These are phyloP conservation scores for Phaeosphaeriaceae sp. DNA, from an alignment of 2,329 filamentous ascomycete genomes.

Conservation along the genomic window DNA sequence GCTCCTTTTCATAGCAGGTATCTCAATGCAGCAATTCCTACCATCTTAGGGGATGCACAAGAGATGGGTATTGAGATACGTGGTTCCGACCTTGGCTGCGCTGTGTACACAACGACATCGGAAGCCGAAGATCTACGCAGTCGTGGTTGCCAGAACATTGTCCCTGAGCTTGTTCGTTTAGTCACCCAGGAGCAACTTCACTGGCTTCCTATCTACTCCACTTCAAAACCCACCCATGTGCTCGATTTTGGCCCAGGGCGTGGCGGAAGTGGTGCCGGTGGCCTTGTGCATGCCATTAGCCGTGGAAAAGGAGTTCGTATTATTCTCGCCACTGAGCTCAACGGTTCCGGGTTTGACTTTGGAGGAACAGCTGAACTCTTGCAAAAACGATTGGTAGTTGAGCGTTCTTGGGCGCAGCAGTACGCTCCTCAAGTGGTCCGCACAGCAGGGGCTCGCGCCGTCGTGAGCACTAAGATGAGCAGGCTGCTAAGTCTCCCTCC, in stretches of 20 bases:
- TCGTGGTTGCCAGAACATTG: no score
- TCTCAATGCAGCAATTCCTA: no score
- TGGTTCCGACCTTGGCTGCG: no score
- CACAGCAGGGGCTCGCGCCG: slow-evolving; percentile 7
- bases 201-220: slow-evolving; percentile 22
- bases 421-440: slow-evolving; percentile 8
- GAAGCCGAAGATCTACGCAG: no score
- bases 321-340: slow-evolving; percentile 16
- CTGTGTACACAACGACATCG: no score
- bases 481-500: slow-evolving; percentile 85
- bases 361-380: slow-evolving; percentile 20
- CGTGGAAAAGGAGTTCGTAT: slow-evolving; percentile 20
- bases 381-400: slow-evolving; percentile 14
- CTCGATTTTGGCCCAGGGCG: slow-evolving; percentile 32
- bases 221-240: slow-evolving; percentile 18
- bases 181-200: no score
- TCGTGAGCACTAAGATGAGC: slow-evolving; percentile 66
- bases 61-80: no score
- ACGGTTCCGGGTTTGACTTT: no score
- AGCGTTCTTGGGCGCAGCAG: slow-evolving; percentile 10
- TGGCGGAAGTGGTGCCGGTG: slow-evolving; percentile 21
- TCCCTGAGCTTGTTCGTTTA: no score
- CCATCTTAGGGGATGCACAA: no score
- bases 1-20: no score
- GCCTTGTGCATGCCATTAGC: slow-evolving; percentile 14